A percentile compares a stretch with the other conserved stretches of the same genome.
Conservation (phyloP, 306 rosid genomes). For the Begonia fuchsioides region DNA sequence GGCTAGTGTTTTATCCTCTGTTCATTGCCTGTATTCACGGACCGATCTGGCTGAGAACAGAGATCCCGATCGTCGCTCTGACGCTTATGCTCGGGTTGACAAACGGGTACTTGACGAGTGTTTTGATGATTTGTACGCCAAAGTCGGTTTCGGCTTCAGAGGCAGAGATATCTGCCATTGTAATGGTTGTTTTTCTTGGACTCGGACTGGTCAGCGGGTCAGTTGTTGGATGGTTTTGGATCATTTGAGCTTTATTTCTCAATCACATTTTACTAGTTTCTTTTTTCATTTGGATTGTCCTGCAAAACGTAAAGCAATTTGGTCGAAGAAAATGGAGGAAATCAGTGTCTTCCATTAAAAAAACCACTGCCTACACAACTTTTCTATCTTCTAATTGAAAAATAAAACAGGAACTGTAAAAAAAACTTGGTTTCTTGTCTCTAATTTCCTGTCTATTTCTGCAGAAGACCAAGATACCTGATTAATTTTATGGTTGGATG, state of each 20-base stretch:
- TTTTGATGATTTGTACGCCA: constrained; percentile 61
- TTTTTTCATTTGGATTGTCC: constrained; percentile 1
- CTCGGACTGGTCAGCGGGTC: constrained; percentile 82
- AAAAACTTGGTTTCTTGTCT: too few species aligned
- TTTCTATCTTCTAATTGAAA: too few species aligned
- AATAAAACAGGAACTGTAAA: too few species aligned
- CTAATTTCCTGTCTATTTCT: too few species aligned
- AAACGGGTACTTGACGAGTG: constrained; percentile 82
- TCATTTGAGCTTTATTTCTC: constrained; percentile 22
- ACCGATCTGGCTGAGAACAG: constrained; percentile 68
- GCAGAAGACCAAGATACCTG: too few species aligned
- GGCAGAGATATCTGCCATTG: constrained; percentile 66
- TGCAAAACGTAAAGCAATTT: constrained; percentile 1
- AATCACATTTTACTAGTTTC: constrained; percentile 1
- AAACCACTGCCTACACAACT: too few species aligned
- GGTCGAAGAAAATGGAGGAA: constrained; percentile 6
- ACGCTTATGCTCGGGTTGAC: constrained; percentile 74
- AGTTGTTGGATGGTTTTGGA: constrained; percentile 82
- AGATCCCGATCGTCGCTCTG: constrained; percentile 34
- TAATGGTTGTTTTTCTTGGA: constrained; percentile 70
- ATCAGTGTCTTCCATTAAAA: too few species aligned
- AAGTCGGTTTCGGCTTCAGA: constrained; percentile 46
- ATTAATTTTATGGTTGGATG: too few species aligned
- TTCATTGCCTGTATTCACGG: constrained; percentile 71
- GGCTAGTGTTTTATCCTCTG: constrained; percentile 72